Evolutionary conservation across 163 green algal species (phyloP), one percentile per base, ranked within the genome.

Genomic region (Trebouxiophyceae sp.): DNA sequence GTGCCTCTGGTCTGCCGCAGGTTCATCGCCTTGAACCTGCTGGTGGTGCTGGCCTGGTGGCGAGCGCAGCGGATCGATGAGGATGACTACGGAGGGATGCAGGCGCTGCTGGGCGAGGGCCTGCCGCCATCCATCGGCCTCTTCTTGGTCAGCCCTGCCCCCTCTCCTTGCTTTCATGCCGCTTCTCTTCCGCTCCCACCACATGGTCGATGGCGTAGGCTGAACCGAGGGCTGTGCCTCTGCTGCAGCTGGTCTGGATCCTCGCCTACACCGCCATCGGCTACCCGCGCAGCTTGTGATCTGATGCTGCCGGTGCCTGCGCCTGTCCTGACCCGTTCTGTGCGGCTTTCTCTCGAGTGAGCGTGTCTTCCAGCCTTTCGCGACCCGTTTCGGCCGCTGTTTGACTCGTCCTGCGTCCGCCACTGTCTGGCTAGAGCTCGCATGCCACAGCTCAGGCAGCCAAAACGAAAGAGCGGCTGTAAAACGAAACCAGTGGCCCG

Each of bases 201-300:
- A n/a, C n/a, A n/a, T n/a, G 16, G 16, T 24, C 47, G 8, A 12
- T 57, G 22, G 47, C 19, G 23, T 57, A 12, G 8, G 16, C 23
- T 57, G 16, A 5, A 57, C 26, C 19, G 19, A 20, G 47, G 23
- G 8, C 12, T 24, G 12, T 57, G 16, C 26, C 12, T 57, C 47
- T 30, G 47, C 47, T 57, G 47, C 47, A 57, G 47, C 8, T 57
- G 22, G 47, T 57, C 19, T 57, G 47, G 47, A 57, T 57, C 47
- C 6, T 28, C 5, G 23, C 47, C 19, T 57, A 29, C 23, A 57
- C 47, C 22, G 47, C 39, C 12, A 50, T 50, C 19, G 39, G 39
- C 39, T n/a, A n/a, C n/a, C n/a, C n/a, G n/a, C n/a, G n/a, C n/a
- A n/a, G n/a, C n/a, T n/a, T n/a, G n/a, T n/a, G n/a, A n/a, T n/a